Percentiles rank a stretch among this genome's conserved stretches.
Conservation (phyloP, 306 rosid genomes). For the Gynostemma pentaphyllum region DNA sequence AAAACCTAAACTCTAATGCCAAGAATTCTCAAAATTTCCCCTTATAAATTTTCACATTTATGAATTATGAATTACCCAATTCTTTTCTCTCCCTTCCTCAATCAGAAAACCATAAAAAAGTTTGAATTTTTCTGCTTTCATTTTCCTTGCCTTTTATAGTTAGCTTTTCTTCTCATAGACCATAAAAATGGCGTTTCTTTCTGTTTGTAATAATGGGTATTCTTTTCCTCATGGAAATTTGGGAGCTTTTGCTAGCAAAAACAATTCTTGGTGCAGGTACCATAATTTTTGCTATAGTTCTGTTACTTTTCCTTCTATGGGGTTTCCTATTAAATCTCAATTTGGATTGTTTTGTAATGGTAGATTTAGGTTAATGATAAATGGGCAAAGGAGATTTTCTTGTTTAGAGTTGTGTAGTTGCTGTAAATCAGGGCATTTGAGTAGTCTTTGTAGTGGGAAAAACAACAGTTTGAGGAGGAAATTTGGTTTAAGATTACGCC, state of each 20-base stretch:
- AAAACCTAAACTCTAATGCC: too few relatives aligned
- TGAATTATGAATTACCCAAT: not conserved
- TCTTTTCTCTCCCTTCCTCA: not conserved
- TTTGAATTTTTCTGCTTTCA: not conserved
- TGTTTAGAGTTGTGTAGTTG: slow-evolving; percentile 26
- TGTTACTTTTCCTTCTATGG: slow-evolving; percentile 20
- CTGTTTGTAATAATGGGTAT: slow-evolving; percentile 46
- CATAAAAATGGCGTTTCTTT: slow-evolving; percentile 79
- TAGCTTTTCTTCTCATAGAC: not conserved
- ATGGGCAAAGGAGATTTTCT: slow-evolving; percentile 20
- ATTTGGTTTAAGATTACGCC: slow-evolving; percentile 66
- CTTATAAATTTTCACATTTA: not conserved
- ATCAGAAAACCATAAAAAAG: too few relatives aligned
- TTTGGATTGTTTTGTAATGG: slow-evolving; percentile 23
- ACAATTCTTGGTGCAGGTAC: slow-evolving; percentile 30
- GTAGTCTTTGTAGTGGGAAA: slow-evolving; percentile 27
- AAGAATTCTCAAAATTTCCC: not conserved
- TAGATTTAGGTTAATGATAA: slow-evolving; percentile 17
- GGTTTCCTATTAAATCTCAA: slow-evolving; percentile 25
- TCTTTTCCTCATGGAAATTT: slow-evolving; percentile 17
- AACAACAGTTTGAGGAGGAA: slow-evolving; percentile 34
- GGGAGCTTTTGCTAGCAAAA: slow-evolving; percentile 19
- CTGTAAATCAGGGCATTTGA: slow-evolving; percentile 34
- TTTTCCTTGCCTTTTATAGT: not conserved
- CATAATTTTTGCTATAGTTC: slow-evolving; percentile 30